Percentiles rank a stretch among this genome's conserved stretches.
Evolutionary conservation across 768 basidiomycete species (phyloP).

Genomic region (Auricularia sp.): DNA sequence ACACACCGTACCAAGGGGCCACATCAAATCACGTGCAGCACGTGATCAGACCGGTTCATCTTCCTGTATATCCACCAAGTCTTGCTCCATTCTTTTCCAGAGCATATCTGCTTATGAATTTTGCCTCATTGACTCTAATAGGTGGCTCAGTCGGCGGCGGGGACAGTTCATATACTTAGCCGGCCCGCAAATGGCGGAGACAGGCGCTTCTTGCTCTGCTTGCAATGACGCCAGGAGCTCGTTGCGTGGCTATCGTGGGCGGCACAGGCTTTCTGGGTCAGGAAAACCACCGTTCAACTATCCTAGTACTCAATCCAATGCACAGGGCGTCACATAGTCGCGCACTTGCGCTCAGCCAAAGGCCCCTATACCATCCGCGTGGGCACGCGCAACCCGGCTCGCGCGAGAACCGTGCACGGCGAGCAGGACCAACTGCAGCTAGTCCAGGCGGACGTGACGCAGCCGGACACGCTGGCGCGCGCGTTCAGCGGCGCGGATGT

Average conservation of each 20-base stretch:
- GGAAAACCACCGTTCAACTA: not conserved
- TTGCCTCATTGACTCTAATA: too few relatives aligned
- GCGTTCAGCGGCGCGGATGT: constrained; percentile 48
- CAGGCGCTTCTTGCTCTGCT: not conserved
- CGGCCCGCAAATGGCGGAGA: not conserved
- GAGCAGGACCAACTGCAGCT: not conserved
- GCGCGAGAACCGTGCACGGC: not conserved
- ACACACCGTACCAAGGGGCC: too few relatives aligned
- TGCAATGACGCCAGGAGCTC: too few relatives aligned
- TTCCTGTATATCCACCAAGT: not conserved
- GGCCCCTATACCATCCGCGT: not conserved
- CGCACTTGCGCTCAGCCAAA: not conserved
- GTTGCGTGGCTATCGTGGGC: not conserved
- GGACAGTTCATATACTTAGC: not conserved
- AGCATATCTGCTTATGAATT: too few relatives aligned
- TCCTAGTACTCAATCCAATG: not conserved
- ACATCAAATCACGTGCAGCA: not conserved
- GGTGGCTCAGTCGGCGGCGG: too few relatives aligned
- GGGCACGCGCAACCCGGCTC: not conserved
- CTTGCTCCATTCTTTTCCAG: not conserved
- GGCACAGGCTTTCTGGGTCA: not conserved
- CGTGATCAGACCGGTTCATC: not conserved
- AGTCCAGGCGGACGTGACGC: constrained; percentile 43
- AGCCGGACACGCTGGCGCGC: constrained; percentile 32
- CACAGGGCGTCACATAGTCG: not conserved